phyloP scores from a whole-genome alignment of 371 early-diverging fungal species.

The Mortierella sp. region DNA sequence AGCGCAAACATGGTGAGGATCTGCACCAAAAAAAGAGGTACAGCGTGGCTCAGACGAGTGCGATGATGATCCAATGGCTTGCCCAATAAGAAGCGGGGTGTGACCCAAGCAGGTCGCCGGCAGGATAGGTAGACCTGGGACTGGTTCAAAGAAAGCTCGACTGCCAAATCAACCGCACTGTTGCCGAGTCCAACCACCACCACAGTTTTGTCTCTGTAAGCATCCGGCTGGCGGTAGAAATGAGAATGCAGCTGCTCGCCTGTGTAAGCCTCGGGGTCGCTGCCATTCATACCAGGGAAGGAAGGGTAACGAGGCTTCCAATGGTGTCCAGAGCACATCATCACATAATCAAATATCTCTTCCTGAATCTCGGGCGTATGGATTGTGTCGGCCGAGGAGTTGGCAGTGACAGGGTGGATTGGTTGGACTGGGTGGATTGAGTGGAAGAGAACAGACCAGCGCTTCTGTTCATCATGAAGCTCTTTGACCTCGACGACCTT shows the following conservation, averaged over 20 bases:
- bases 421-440: conserved; percentile 21
- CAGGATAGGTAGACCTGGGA: conserved; percentile 62
- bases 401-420: conserved; percentile 12
- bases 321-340: conserved; percentile 70
- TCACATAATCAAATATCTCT: conserved; percentile 66
- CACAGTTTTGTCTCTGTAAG: conserved; percentile 60
- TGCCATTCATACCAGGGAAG: conserved; percentile 58
- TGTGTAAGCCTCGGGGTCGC: conserved; percentile 50
- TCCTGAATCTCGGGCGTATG: conserved; percentile 34
- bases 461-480: conserved; percentile 46
- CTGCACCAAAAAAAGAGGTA: conserved; percentile 47
- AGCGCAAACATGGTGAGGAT: not conserved
- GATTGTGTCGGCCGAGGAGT: not conserved
- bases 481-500: conserved; percentile 60
- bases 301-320: conserved; percentile 65
- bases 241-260: conserved; percentile 68
- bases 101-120: conserved; percentile 54
- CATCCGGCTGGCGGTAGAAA: conserved; percentile 62
- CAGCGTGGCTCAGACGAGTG: conserved; percentile 40
- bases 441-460: conserved; percentile 63
- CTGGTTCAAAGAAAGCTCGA: conserved; percentile 66
- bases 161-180: conserved; percentile 66
- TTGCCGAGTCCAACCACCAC: conserved; percentile 68
- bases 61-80: conserved; percentile 63
- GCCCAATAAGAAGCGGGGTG: conserved; percentile 58